Evolutionary conservation across 805 yeast species (phyloP), one percentile per base, ranked within the genome.

Genomic region (Saccharomycopsis guyanensis): DNA sequence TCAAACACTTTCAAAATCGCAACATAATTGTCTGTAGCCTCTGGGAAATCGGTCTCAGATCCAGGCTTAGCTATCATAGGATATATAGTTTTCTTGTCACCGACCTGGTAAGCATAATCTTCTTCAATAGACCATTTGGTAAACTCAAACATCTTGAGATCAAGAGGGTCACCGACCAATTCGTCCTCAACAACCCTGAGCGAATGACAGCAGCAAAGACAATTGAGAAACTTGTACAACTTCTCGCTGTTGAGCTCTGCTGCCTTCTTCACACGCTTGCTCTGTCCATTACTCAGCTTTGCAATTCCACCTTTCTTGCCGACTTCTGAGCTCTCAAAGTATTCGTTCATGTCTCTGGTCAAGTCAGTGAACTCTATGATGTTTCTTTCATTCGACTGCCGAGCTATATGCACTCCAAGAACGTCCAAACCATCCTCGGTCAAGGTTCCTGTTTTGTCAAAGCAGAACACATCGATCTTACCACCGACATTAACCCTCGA

Each of bases 381-480:
- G 31, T 36, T 31, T 27, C 48, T 34, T 33, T 44, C 22, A 40
- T 45, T 22, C 8, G 51, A 38, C 16, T 27, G 35, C 13, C 60
- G 55, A 3, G 60, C 59, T 8, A 66, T 55, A 47, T 75, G 80
- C n/a, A 78, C 71, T 5, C 86, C 84, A 57, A 88, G 69, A 2
- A 93, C 86, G 60, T 91, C 97, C 32, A 93, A 69, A 0, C 97
- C 97, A 60, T 93, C 98, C 58, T 93, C 97, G 0, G 99, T 93
- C 53, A 93, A 68, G 0, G 99, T 93, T 2, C 99, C 99, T 0
- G 99, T 93, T 60, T 93, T 93, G 66, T 93, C 99, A 63, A 93
- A 93, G 57, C 96, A 88, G 59, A 87, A 70, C 3, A 86, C 77
- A 59, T 91, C 97, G 22, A 93, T 60, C 56, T 93, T 88, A 7